phyloP scores from a whole-genome alignment of 2,329 filamentous ascomycete genomes.

The Fusarium decemcellulare region DNA sequence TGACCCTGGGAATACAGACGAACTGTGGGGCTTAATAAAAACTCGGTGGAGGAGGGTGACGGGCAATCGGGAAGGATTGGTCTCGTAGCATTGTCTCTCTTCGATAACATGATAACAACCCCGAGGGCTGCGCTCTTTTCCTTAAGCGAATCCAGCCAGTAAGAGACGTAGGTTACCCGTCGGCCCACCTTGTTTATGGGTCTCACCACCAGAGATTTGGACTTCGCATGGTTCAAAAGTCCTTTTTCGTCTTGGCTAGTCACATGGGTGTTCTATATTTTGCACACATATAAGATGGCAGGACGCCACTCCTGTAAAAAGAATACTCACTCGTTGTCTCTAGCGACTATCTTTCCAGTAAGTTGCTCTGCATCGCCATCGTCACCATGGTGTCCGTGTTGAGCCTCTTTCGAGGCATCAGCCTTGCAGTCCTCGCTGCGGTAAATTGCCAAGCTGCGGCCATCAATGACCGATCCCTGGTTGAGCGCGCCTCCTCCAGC shows the following conservation, averaged over 20 bases:
- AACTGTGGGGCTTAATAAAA: no score
- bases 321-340: neutral
- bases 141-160: no score
- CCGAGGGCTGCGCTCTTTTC: no score
- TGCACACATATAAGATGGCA: neutral
- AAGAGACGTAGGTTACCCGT: neutral
- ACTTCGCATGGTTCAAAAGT: neutral
- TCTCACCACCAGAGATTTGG: neutral
- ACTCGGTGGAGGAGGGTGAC: no score
- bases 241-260: neutral
- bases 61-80: no score
- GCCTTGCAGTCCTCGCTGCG: conserved; percentile 19
- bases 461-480: conserved; percentile 12
- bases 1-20: no score
- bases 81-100: no score
- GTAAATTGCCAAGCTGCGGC: conserved; percentile 13
- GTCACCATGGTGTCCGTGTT: conserved; percentile 23
- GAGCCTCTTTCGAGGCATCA: conserved; percentile 15
- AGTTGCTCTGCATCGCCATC: neutral
- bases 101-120: no score
- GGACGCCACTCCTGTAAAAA: neutral
- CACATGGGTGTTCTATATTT: neutral
- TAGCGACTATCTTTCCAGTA: neutral
- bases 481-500: conserved; percentile 25
- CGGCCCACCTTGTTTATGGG: neutral